phyloP scores from a whole-genome alignment of 371 early-diverging fungal genomes.

The Rhizopus arrhizus region DNA sequence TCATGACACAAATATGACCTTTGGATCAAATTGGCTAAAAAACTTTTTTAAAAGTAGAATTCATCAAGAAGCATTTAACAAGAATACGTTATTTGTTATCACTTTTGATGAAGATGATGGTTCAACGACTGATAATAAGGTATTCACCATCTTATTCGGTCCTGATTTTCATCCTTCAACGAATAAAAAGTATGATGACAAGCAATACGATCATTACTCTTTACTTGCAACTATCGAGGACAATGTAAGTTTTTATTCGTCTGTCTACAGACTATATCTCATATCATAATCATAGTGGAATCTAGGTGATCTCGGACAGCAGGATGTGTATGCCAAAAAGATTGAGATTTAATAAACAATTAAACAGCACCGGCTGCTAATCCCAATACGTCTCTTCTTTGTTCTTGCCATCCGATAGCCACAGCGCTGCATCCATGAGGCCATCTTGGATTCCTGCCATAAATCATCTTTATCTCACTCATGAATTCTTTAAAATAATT shows the following conservation, averaged over 20 bases:
- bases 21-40: slow-evolving; percentile 60
- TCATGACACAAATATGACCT: slow-evolving; percentile 55
- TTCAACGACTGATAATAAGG: slow-evolving; percentile 47
- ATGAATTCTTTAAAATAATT: slow-evolving; percentile 60
- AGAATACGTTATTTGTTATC: slow-evolving; percentile 58
- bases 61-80: slow-evolving; percentile 42
- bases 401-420: slow-evolving; percentile 54
- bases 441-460: slow-evolving; percentile 58
- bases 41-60: slow-evolving; percentile 59
- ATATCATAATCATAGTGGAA: slow-evolving; percentile 37
- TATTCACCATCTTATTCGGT: slow-evolving; percentile 55
- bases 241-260: slow-evolving; percentile 25
- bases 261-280: too few species aligned
- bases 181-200: slow-evolving; percentile 43
- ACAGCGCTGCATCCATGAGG: slow-evolving; percentile 60
- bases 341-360: slow-evolving; percentile 7
- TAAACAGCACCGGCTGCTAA: slow-evolving; percentile 37
- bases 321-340: slow-evolving; percentile 37
- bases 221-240: slow-evolving; percentile 61
- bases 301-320: slow-evolving; percentile 53
- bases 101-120: slow-evolving; percentile 57
- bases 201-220: slow-evolving; percentile 66
- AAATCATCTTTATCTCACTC: slow-evolving; percentile 51
- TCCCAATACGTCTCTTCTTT: slow-evolving; percentile 40
- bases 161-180: slow-evolving; percentile 44